phyloP scores from a whole-genome alignment of 495 filamentous ascomycete species.

The Cudoniella acicularis region DNA sequence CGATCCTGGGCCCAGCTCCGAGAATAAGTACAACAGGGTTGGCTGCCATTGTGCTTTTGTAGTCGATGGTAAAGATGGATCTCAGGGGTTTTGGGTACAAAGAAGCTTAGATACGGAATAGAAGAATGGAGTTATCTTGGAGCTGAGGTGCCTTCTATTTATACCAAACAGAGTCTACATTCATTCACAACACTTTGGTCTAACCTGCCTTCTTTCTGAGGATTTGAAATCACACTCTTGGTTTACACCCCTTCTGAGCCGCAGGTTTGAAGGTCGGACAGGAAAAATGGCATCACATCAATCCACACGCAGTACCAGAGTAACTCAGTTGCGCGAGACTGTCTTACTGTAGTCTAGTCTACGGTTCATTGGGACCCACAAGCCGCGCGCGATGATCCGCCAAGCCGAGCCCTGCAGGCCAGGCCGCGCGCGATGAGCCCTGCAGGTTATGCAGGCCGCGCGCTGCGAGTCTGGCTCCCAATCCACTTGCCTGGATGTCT shows the following conservation, averaged over 20 bases:
- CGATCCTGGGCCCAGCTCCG: conserved; percentile 38
- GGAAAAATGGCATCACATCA: conserved; percentile 5
- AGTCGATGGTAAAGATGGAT: conserved; percentile 14
- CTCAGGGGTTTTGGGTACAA: conserved; percentile 6
- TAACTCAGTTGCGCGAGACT: not conserved
- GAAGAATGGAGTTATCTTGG: conserved; percentile 13
- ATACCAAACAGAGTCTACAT: conserved; percentile 23
- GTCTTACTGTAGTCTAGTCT: not conserved
- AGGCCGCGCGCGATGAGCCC: not conserved
- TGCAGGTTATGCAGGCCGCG: conserved; percentile 6
- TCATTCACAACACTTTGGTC: conserved; percentile 17
- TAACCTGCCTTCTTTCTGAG: conserved; percentile 2
- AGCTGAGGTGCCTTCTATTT: conserved; percentile 17
- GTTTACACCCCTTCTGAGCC: conserved; percentile 2
- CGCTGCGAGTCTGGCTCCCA: conserved; percentile 9
- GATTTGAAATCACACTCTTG: conserved; percentile 21
- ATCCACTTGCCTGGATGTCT: conserved; percentile 1
- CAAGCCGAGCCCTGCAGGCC: conserved; percentile 6
- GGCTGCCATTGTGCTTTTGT: conserved; percentile 18
- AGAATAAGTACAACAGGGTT: conserved; percentile 37
- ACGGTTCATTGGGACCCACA: conserved; percentile 20
- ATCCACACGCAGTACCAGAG: conserved; percentile 6
- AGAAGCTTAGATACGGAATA: conserved; percentile 15
- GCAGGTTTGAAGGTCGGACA: conserved; percentile 1
- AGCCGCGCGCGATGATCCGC: not conserved